A percentile compares a stretch with the other conserved stretches of the same genome.
Conservation (phyloP, 306 rosid genomes). For the Casuarina equisetifolia region DNA sequence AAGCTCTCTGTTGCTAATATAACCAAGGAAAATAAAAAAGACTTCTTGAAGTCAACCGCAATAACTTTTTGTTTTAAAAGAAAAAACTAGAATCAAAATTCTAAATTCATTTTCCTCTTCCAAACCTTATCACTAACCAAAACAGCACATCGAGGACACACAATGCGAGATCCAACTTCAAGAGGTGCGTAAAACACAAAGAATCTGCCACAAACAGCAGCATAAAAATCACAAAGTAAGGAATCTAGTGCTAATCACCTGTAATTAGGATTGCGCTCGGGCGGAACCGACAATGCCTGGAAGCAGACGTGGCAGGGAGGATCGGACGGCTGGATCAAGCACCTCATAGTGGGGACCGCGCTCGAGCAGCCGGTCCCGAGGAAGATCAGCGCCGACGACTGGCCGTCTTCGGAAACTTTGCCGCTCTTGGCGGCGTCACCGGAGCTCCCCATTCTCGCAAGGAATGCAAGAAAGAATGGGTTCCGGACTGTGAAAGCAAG, state of each 20-base stretch:
- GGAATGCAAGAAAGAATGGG: not conserved
- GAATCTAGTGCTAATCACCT: slow-evolving; percentile 41
- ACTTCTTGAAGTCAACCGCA: too few relatives aligned
- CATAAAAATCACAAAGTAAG: not conserved
- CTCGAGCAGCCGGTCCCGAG: slow-evolving; percentile 94
- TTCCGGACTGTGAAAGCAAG: not conserved
- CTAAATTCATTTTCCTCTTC: slow-evolving; percentile 7
- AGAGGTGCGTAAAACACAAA: not conserved
- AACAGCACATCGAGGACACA: not conserved
- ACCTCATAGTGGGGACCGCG: slow-evolving; percentile 74
- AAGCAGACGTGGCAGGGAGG: slow-evolving; percentile 81
- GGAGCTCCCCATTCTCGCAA: slow-evolving; percentile 52
- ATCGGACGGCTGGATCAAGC: slow-evolving; percentile 78
- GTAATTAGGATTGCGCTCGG: slow-evolving; percentile 80
- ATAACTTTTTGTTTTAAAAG: too few relatives aligned
- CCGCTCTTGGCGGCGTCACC: slow-evolving; percentile 32
- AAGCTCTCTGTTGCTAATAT: not conserved
- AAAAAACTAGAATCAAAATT: not conserved
- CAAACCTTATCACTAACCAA: not conserved
- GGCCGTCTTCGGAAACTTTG: not conserved
- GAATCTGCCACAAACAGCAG: not conserved
- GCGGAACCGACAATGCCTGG: slow-evolving; percentile 62
- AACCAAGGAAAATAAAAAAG: not conserved
- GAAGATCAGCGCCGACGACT: slow-evolving; percentile 86
- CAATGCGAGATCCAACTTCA: slow-evolving; percentile 17